These are phyloP conservation scores for Escovopsis sp. DNA, from an alignment of 2,329 filamentous ascomycete genomes.

Conservation along the genomic window DNA sequence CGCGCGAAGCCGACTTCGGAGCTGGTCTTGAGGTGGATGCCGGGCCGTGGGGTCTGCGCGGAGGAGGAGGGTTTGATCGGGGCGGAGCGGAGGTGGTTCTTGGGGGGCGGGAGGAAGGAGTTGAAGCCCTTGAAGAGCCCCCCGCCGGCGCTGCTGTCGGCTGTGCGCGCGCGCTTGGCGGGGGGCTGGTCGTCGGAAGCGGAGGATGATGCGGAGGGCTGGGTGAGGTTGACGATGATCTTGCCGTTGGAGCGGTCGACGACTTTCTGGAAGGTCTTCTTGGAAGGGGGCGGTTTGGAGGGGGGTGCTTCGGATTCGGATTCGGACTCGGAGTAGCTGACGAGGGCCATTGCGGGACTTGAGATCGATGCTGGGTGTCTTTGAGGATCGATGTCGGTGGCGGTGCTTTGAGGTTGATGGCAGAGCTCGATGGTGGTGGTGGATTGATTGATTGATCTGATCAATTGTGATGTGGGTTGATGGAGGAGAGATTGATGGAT, in stretches of 20 bases:
- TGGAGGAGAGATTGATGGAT: too few relatives aligned
- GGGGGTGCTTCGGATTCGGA: slow-evolving; percentile 34
- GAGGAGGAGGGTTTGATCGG: slow-evolving; percentile 11
- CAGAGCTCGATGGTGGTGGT: neutral
- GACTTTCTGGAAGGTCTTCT: slow-evolving; percentile 59
- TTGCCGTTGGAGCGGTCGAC: slow-evolving; percentile 72
- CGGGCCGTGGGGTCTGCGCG: slow-evolving; percentile 16
- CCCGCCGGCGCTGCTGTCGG: slow-evolving; percentile 16
- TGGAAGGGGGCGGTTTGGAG: slow-evolving; percentile 21
- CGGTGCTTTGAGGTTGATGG: neutral
- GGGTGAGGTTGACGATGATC: slow-evolving; percentile 66
- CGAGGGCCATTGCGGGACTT: slow-evolving; percentile 60
- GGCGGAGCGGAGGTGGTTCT: slow-evolving; percentile 32
- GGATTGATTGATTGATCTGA: too few relatives aligned
- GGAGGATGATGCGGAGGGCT: slow-evolving; percentile 18
- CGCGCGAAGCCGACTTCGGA: slow-evolving; percentile 70
- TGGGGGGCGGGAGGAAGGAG: slow-evolving; percentile 73
- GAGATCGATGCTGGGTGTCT: neutral
- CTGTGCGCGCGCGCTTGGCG: slow-evolving; percentile 53
- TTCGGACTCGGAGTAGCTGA: slow-evolving; percentile 77
- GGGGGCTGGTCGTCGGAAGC: slow-evolving; percentile 30
- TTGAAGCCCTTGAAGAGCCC: slow-evolving; percentile 71
- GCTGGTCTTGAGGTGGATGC: slow-evolving; percentile 65
- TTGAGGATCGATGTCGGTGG: neutral
- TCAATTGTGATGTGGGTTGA: too few relatives aligned